Evolutionary conservation across 768 basidiomycete species (phyloP), one percentile per base, ranked within the genome.

Genomic region (Tulasnella sp.): DNA sequence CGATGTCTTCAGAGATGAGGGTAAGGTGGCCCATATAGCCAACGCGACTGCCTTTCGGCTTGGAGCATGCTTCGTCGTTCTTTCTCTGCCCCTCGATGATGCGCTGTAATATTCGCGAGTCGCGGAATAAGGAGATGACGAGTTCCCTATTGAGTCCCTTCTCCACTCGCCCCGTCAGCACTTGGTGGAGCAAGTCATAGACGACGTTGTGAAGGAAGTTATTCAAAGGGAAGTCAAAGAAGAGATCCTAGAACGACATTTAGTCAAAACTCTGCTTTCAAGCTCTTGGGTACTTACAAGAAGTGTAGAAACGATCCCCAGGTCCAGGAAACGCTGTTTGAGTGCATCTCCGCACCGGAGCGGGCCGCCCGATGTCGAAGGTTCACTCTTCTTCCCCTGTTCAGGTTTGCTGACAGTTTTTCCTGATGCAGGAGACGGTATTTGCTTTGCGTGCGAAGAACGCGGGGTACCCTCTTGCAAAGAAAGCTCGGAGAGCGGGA

Each of bases 1-100:
- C 91, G 25, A 97, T 90, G 80, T 99, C 97, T 83, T 98, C 97
- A 0, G 96, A 91, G 79, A 99, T 94, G 79, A 98, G 89, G 15
- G 92, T 93, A 19, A 99, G 87, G 82, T 99, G 96, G 0, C 97
- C 97, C 97, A 99, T 99, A 83, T 94, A 97, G 2, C 96, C 96
- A 58, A 97, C 83, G 37, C 96, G 89, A 42, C 92, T 87, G 29
- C 91, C 89, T 80, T 93, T 91, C 11, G 91, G 89, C 82, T 91
- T 90, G 58, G 88, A 82, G 79, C 88, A 88, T 82, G 93, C 91
- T 12, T 83, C 81, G 80, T 96, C 94, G 82, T 97, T 97, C 74
- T 85, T 83, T 79, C 86, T 87, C 81, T 97, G 93, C 0, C 93
- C 95, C 42, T 95, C 91, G 15, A 98, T 88, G 77, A 99, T 94